Evolutionary conservation across 306 rosid genomes (phyloP), one percentile per base, ranked within the genome.

Genomic region (Lathyrus oleraceus): DNA sequence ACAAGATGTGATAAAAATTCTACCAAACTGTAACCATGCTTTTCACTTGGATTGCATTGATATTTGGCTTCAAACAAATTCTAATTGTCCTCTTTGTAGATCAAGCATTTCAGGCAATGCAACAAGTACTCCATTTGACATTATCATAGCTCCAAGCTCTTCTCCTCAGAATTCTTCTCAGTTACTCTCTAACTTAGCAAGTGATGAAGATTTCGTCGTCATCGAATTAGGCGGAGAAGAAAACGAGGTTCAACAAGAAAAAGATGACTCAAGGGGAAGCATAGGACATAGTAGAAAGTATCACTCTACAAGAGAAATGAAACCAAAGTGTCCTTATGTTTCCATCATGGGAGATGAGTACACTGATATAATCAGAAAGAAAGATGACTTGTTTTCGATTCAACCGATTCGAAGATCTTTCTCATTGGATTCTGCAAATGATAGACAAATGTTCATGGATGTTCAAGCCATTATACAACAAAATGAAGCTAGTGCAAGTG

Each of bases 341-440:
- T 80, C 96, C 6, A 90, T 82, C 58, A 85, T 87, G 94, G 96
- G 94, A 14, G 94, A 87, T 64, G 96, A 90, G 79, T 84, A 85
- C 25, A 81, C 87, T 72, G 88, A 89, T 77, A 59, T 77, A 2
- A 75, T 76, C 14, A 75, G 91, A 70, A 79, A 84, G 57, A 84
- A 85, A 53, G 87, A 89, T 49, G 89, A 87, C 0, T 82, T 75
- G 36, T 89, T 89, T 44, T 67, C 67, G 14, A 43, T 87, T 73
- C 89, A 80, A 44, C 87, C 94, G 0, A 75, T 90, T 9, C 63
- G 91, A 72, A 78, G 96, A 79, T 90, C 94, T 72, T 87, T 90
- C 75, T 90, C 94, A n/a, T 80, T 86, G 94, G 85, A 90, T 74
- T 90, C 91, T 27, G 88, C 94, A 5, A 78, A 79, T 40, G 89